Evolutionary conservation across 164 flowering plant genomes (phyloP).

Genomic region (Vitis rotundifolia): DNA sequence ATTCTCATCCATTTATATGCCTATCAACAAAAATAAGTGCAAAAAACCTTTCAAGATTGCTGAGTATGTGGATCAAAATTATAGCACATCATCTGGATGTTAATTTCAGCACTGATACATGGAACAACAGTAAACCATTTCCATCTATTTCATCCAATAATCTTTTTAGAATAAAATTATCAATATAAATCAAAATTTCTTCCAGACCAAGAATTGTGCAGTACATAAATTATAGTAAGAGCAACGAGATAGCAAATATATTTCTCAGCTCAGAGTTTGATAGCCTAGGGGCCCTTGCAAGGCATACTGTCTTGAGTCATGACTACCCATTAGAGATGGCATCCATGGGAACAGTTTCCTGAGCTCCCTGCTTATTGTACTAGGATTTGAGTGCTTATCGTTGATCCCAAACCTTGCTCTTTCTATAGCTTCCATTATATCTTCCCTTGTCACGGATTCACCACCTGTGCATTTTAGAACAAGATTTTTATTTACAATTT

Average conservation of each 20-base stretch:
- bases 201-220: neutral
- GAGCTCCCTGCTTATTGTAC: conserved; percentile 59
- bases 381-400: conserved; percentile 38
- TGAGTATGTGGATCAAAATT: conserved; percentile 1
- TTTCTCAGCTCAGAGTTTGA: conserved; percentile 73
- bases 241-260: conserved; percentile 4
- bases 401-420: conserved; percentile 94
- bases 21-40: neutral
- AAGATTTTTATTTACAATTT: neutral
- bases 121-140: neutral
- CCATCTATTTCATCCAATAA: neutral
- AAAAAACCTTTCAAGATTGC: neutral
- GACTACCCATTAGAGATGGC: conserved; percentile 58
- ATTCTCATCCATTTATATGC: neutral
- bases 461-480: conserved; percentile 46
- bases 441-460: conserved; percentile 78
- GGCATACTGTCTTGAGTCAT: conserved; percentile 45
- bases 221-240: neutral
- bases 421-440: conserved; percentile 90
- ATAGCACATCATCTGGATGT: neutral
- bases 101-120: neutral
- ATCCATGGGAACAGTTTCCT: conserved; percentile 88
- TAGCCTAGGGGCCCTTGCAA: conserved; percentile 70
- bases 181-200: neutral
- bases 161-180: neutral